These are phyloP conservation scores for Leucaena leucocephala DNA, from an alignment of 306 rosid genomes.

Conservation along the genomic window DNA sequence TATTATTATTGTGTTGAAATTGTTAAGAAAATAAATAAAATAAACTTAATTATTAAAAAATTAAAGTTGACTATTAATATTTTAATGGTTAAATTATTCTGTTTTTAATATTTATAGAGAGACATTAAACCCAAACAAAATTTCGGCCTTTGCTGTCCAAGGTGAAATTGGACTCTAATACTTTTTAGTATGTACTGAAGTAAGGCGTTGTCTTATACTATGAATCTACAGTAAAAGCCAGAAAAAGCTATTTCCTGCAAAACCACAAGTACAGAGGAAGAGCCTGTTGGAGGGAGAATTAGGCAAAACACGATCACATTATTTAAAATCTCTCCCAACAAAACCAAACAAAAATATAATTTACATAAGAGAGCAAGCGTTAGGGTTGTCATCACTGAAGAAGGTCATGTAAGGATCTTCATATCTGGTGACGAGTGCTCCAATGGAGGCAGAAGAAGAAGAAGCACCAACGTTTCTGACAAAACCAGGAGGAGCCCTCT, in stretches of 20 bases:
- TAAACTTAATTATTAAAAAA: no score
- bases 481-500: constrained; percentile 90
- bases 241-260: constrained; percentile 1
- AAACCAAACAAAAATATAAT: neutral
- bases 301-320: constrained; percentile 15
- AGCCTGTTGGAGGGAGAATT: neutral
- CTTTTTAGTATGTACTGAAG: no score
- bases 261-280: neutral
- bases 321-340: constrained; percentile 31
- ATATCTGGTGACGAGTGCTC: constrained; percentile 42
- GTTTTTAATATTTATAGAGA: no score
- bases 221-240: neutral
- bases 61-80: no score
- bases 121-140: no score
- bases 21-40: no score
- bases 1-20: no score
- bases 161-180: no score
- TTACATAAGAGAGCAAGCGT: constrained; percentile 41
- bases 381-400: constrained; percentile 97
- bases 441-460: constrained; percentile 33
- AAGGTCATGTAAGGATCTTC: constrained; percentile 70
- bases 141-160: no score
- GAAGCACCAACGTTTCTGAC: constrained; percentile 71
- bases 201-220: no score
- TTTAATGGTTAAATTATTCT: no score